phyloP scores from a whole-genome alignment of 2,329 filamentous ascomycete species.

The Chrysosporium keratinophilum region DNA sequence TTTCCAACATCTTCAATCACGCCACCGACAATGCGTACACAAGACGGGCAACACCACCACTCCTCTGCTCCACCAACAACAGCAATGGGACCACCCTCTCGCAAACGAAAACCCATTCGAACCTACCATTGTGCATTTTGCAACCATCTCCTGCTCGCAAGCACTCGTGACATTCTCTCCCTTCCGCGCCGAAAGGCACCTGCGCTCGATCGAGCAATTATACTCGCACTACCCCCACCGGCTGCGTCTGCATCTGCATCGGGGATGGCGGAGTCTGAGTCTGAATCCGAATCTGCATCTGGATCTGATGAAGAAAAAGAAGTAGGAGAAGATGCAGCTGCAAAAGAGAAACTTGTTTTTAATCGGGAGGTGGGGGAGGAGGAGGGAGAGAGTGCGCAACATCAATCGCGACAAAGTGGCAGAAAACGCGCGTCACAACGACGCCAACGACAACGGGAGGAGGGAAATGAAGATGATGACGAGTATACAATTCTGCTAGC shows the following conservation, averaged over 20 bases:
- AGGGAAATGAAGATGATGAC: background rate
- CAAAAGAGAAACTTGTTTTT: constrained; percentile 2
- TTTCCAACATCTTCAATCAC: background rate
- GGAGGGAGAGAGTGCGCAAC: constrained; percentile 17
- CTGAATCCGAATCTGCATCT: constrained; percentile 9
- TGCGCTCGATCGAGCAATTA: constrained; percentile 46
- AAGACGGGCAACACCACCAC: background rate
- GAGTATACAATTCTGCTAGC: constrained; percentile 44
- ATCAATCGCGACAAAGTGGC: no score
- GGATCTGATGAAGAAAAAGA: constrained; percentile 11
- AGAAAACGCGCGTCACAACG: no score
- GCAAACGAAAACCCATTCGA: constrained; percentile 30
- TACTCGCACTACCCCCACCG: constrained; percentile 43
- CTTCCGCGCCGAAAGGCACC: constrained; percentile 45
- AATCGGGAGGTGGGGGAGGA: constrained; percentile 14
- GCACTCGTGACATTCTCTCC: constrained; percentile 41
- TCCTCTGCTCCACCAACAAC: background rate
- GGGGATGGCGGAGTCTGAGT: constrained; percentile 15
- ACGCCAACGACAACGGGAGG: constrained; percentile 11
- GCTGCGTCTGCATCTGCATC: constrained; percentile 13
- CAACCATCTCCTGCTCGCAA: constrained; percentile 53
- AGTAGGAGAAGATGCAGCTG: constrained; percentile 12
- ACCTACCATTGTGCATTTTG: constrained; percentile 55
- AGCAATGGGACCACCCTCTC: background rate
- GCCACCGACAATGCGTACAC: background rate